Conservation (phyloP, 768 basidiomycete genomes). For the Chalciporus pseudorubinellus region DNA sequence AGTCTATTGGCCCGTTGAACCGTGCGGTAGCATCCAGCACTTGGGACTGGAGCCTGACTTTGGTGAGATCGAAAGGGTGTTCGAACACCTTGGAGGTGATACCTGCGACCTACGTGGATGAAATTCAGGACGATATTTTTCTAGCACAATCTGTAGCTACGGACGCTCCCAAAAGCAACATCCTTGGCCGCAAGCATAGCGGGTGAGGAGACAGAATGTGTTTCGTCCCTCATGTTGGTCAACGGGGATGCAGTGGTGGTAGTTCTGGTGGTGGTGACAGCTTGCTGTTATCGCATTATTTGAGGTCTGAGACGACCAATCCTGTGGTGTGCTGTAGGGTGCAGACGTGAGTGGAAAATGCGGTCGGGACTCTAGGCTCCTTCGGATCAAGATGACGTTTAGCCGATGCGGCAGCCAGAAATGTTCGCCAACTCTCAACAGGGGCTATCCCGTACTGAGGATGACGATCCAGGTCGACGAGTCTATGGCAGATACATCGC, state of each 20-base stretch:
- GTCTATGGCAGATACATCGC: no score
- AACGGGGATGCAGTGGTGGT: background rate
- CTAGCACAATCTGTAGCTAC: conserved; percentile 19
- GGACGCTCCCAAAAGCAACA: conserved; percentile 56
- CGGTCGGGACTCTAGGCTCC: background rate
- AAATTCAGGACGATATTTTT: background rate
- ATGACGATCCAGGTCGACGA: no score
- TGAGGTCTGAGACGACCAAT: conserved; percentile 18
- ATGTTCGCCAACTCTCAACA: background rate
- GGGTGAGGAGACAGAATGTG: conserved; percentile 14
- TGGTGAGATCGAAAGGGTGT: conserved; percentile 94
- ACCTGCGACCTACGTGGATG: conserved; percentile 62
- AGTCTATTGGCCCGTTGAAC: conserved; percentile 87
- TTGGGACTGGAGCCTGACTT: conserved; percentile 91
- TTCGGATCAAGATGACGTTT: conserved; percentile 1
- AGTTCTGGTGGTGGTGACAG: background rate
- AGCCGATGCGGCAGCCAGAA: conserved; percentile 6
- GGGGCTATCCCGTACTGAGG: no score
- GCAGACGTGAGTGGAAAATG: conserved; percentile 19
- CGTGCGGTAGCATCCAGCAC: conserved; percentile 65
- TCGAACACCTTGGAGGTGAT: conserved; percentile 85
- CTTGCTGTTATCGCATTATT: conserved; percentile 26
- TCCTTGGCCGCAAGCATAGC: conserved; percentile 39
- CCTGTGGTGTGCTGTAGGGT: conserved; percentile 19
- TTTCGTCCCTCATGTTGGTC: conserved; percentile 22